phyloP scores from a whole-genome alignment of 2,329 filamentous ascomycete species.

The Alternaria novae-zelandiae region DNA sequence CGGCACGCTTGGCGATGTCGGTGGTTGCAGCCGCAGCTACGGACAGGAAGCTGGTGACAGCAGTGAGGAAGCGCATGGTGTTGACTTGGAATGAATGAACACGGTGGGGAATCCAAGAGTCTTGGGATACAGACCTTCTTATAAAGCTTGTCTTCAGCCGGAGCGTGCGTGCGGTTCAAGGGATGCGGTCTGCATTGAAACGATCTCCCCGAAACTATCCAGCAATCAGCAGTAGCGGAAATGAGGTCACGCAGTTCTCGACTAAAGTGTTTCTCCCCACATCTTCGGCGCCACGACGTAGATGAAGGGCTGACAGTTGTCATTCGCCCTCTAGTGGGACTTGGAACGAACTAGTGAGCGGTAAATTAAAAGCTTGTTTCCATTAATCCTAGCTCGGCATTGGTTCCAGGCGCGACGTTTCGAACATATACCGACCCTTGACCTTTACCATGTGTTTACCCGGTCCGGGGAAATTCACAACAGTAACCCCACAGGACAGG shows the following conservation, averaged over 20 bases:
- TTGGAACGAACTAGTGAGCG: background rate
- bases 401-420: conserved; percentile 2
- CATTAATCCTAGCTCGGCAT: conserved; percentile 12
- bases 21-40: conserved; percentile 30
- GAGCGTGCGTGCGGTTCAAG: conserved; percentile 5
- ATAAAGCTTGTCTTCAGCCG: conserved; percentile 3
- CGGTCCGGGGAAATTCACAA: conserved; percentile 1
- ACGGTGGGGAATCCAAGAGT: background rate
- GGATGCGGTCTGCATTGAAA: conserved; percentile 3
- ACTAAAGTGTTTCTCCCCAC: conserved; percentile 13
- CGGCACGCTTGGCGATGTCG: conserved; percentile 30
- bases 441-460: conserved; percentile 14
- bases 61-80: conserved; percentile 33
- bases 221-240: conserved; percentile 8
- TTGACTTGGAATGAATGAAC: background rate
- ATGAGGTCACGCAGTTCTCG: background rate
- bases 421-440: conserved; percentile 1
- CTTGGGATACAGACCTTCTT: background rate
- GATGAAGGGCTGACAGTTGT: background rate
- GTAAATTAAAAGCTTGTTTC: conserved; percentile 15
- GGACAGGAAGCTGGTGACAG: conserved; percentile 27
- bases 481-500: background rate
- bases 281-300: conserved; percentile 3
- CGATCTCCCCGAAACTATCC: conserved; percentile 3
- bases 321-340: background rate